Percentiles rank a stretch among this genome's conserved stretches.
These are phyloP conservation scores for Wakefieldia striispora DNA, from an alignment of 768 basidiomycete species.

Conservation along the genomic window DNA sequence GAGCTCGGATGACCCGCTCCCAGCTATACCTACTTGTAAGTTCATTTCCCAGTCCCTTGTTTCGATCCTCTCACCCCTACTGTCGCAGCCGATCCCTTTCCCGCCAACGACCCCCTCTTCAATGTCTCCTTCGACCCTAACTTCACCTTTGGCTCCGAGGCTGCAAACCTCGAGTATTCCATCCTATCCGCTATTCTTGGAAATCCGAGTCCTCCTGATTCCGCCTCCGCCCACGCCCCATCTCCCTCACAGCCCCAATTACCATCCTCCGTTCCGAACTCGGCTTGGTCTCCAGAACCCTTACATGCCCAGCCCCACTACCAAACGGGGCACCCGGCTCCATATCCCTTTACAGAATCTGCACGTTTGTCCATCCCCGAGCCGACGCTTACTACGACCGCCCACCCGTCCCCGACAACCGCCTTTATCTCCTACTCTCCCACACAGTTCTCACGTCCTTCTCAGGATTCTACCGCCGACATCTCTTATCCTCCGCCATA, in stretches of 20 bases:
- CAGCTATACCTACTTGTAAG: slow-evolving; percentile 33
- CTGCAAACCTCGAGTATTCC: slow-evolving; percentile 92
- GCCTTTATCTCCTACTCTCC: slow-evolving; percentile 33
- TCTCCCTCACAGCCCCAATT: slow-evolving; percentile 30
- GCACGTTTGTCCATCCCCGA: slow-evolving; percentile 34
- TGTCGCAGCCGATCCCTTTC: slow-evolving; percentile 48
- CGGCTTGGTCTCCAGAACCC: slow-evolving; percentile 39
- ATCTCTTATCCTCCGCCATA: slow-evolving; percentile 35
- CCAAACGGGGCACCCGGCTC: slow-evolving; percentile 15
- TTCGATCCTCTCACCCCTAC: slow-evolving; percentile 10
- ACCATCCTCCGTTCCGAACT: slow-evolving; percentile 25
- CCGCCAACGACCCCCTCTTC: slow-evolving; percentile 57
- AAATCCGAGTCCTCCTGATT: slow-evolving; percentile 55
- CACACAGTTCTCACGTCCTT: slow-evolving; percentile 31
- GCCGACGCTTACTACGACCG: slow-evolving; percentile 26
- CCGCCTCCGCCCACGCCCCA: slow-evolving; percentile 23
- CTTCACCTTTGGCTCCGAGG: slow-evolving; percentile 78
- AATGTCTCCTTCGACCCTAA: slow-evolving; percentile 59
- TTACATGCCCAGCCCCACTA: slow-evolving; percentile 34
- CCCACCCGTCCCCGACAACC: slow-evolving; percentile 28
- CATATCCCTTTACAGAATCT: slow-evolving; percentile 26
- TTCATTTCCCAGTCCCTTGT: neutral
- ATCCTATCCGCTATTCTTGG: slow-evolving; percentile 91
- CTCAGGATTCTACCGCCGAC: slow-evolving; percentile 36
- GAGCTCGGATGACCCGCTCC: slow-evolving; percentile 29